phyloP scores from a whole-genome alignment of 192 early-diverging fungal genomes.

The Dissophora ornata region DNA sequence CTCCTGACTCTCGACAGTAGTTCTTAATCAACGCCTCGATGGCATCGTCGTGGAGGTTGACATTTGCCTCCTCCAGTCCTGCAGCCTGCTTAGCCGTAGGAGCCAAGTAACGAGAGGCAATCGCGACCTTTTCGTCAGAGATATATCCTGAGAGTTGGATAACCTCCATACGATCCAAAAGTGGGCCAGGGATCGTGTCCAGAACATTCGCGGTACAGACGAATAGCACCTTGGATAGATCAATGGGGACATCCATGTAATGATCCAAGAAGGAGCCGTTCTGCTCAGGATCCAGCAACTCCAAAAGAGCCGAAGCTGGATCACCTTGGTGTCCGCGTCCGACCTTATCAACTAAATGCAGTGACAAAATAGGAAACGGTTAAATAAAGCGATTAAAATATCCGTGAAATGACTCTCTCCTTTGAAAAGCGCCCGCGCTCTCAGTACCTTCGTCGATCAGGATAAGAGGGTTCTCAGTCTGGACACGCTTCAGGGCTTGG shows the following conservation, averaged over 20 bases:
- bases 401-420: no score
- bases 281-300: slow-evolving; percentile 98
- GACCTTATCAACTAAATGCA: slow-evolving; percentile 97
- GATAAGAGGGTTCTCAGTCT: slow-evolving; percentile 97
- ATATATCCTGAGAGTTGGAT: slow-evolving; percentile 94
- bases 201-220: slow-evolving; percentile 98
- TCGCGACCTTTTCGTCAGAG: slow-evolving; percentile 92
- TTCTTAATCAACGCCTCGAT: slow-evolving; percentile 87
- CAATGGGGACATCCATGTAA: slow-evolving; percentile 99
- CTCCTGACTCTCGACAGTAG: slow-evolving; percentile 98
- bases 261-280: slow-evolving; percentile 98
- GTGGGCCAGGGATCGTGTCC: slow-evolving; percentile 96
- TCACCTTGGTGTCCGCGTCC: slow-evolving; percentile 98
- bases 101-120: slow-evolving; percentile 91
- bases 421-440: no score
- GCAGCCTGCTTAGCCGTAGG: slow-evolving; percentile 85
- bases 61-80: slow-evolving; percentile 81
- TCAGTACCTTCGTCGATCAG: slow-evolving; percentile 92
- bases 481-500: slow-evolving; percentile 98
- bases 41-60: slow-evolving; percentile 77
- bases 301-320: slow-evolving; percentile 94
- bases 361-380: no score
- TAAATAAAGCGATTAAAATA: no score
- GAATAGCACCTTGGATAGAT: slow-evolving; percentile 98
- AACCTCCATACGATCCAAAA: slow-evolving; percentile 99